Conservation (phyloP, 441 rosid genomes). For the Theobroma grandiflorum region DNA sequence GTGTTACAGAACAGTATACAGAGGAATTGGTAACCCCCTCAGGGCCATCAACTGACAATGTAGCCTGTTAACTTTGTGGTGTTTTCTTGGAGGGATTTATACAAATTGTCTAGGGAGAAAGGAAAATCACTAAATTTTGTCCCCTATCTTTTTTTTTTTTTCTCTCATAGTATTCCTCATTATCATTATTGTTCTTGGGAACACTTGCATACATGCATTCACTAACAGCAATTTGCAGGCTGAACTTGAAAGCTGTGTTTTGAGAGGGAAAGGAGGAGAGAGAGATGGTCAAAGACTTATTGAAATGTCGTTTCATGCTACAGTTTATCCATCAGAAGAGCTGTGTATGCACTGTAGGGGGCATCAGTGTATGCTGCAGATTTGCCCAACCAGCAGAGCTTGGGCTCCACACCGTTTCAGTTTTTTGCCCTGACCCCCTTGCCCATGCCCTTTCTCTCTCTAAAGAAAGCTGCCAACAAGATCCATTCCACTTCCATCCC, state of each 20-base stretch:
- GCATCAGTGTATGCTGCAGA: slow-evolving; percentile 59
- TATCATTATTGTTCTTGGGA: slow-evolving; percentile 25
- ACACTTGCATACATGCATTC: slow-evolving; percentile 7
- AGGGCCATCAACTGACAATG: slow-evolving; percentile 29
- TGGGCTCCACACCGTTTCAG: slow-evolving; percentile 51
- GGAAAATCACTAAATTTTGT: slow-evolving; percentile 19
- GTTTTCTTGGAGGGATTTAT: background rate
- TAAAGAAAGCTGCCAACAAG: slow-evolving; percentile 36
- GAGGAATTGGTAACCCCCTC: slow-evolving; percentile 26
- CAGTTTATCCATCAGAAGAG: slow-evolving; percentile 44
- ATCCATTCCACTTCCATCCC: slow-evolving; percentile 26
- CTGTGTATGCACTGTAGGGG: slow-evolving; percentile 45
- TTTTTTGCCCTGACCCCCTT: slow-evolving; percentile 31
- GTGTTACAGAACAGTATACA: slow-evolving; percentile 12
- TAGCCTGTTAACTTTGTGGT: slow-evolving; percentile 20
- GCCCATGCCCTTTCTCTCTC: slow-evolving; percentile 35
- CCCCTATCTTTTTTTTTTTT: background rate
- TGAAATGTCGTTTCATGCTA: slow-evolving; percentile 57
- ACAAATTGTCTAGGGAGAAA: slow-evolving; percentile 1
- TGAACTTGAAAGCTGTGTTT: slow-evolving; percentile 14
- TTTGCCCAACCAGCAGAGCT: slow-evolving; percentile 60
- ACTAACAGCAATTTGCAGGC: slow-evolving; percentile 25
- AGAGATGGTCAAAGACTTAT: slow-evolving; percentile 49
- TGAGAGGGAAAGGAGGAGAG: slow-evolving; percentile 25
- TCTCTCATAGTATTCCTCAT: background rate